A percentile compares a stretch with the other conserved stretches of the same genome.
Evolutionary conservation across 1,139 yeast species (phyloP).

Genomic region (Kodamaea sp.): DNA sequence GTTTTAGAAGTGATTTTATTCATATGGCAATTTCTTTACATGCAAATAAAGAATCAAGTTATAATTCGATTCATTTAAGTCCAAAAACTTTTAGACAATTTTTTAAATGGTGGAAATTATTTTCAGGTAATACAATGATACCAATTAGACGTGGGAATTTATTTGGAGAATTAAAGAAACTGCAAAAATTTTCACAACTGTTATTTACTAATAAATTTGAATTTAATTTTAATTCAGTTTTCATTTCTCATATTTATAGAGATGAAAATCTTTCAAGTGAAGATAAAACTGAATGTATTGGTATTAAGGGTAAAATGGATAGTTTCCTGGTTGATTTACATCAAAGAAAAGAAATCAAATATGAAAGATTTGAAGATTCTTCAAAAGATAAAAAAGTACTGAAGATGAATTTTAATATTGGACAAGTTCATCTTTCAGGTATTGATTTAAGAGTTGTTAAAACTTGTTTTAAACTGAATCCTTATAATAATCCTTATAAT

Average conservation of each 20-base stretch:
- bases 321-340: slow-evolving; percentile 42
- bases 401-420: slow-evolving; percentile 45
- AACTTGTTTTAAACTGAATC: slow-evolving; percentile 30
- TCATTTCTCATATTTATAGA: slow-evolving; percentile 40
- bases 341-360: slow-evolving; percentile 38
- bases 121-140: slow-evolving; percentile 40
- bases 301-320: slow-evolving; percentile 40
- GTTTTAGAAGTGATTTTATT: slow-evolving; percentile 73
- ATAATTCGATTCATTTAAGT: slow-evolving; percentile 41
- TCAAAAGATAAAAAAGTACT: slow-evolving; percentile 28
- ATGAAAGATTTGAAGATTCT: slow-evolving; percentile 30
- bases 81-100: slow-evolving; percentile 40
- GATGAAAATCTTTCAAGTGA: slow-evolving; percentile 14
- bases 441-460: slow-evolving; percentile 40
- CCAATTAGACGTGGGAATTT: slow-evolving; percentile 40
- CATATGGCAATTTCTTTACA: slow-evolving; percentile 73
- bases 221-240: slow-evolving; percentile 38
- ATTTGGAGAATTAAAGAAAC: slow-evolving; percentile 35
- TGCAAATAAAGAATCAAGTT: slow-evolving; percentile 43
- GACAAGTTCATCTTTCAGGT: slow-evolving; percentile 38
- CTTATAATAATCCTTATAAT: slow-evolving; percentile 17
- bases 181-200: slow-evolving; percentile 42
- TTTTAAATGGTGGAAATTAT: slow-evolving; percentile 46
- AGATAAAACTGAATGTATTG: slow-evolving; percentile 36
- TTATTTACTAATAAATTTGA: slow-evolving; percentile 40